Base-by-base conservation (phyloP, 495 filamentous ascomycete genomes). In the Penicilliopsis zonata region DNA sequence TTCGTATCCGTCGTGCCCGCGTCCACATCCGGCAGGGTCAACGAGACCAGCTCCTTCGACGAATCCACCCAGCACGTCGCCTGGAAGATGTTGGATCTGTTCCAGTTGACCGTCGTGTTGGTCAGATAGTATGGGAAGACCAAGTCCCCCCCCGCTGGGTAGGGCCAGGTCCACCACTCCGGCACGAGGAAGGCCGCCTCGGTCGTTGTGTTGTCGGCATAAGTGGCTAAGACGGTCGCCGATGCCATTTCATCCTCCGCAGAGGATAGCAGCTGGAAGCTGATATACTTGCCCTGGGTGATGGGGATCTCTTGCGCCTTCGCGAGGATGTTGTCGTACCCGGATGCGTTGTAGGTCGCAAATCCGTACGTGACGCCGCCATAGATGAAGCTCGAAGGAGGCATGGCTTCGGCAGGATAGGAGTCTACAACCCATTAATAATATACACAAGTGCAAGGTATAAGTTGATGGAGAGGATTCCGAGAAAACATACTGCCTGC, bases 51-150 rank as follows among this genome's bases (percentile, higher is more conserved):
- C 25, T 59, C 52, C 31, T 68, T 68, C 0, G 57, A 55, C 0
- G 64, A 57, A 28, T 63, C 59, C 5, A 72, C 33, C 36, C 59
- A 50, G n/a, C 59, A 61, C 1, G 59, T 57, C 2, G 57, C 55
- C 38, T 71, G 58, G 33, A 66, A 72, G 13, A 72, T 66, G 28
- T 67, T 64, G n/a, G 59, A 63, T 9, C 59, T 52, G 30, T 72
- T 72, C 37, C 50, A 69, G 39, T 71, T 52, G 2, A 62, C 57
- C 2, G 45, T 47, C 0, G 52, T 52, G 26, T 57, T 50, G 1
- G 65, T 68, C 20, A 59, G 55, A 33, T 58, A 65, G 21, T 43
- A 60, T 12, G 67, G 60, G 31, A 72, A 67, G 14, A 69, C 43
- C 24, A 72, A 33, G 30, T 70, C 63, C 12, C 66, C 68, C 10